Base-by-base conservation (phyloP, 345 rosid genomes). In the Populus alba region DNA sequence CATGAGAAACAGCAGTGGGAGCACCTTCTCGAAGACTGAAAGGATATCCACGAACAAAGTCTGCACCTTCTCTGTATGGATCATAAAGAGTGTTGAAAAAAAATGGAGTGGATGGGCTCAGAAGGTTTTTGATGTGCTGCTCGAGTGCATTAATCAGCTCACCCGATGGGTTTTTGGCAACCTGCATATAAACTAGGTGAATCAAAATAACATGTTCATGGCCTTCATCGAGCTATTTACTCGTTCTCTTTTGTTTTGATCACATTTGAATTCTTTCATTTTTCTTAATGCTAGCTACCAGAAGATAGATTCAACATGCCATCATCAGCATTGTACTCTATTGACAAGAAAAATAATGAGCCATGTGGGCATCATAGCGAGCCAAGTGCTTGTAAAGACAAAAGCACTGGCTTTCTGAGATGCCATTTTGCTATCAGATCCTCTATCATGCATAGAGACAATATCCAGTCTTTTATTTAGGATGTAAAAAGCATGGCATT, bases 21-120 rank as follows among this genome's bases (percentile, higher is more conserved):
- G 70, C 87, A 61, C 88, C 87, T 53, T 83, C 86, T 0, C 87
- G 87, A 53, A 85, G 80, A 35, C 87, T 87, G 72, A 87, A 87
- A 74, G 88, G 89, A 59, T 87, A 83, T 74, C 88, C 90, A 65
- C 83, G 87, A 25, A 84, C 85, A 82, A 89, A 89, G 77, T 89
- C 90, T 1, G 82, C 86, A 8, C 85, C 88, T 59, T 86, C 84
- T 65, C 85, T 79, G 81, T 75, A 89, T 25, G 91, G 91, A 82
- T 89, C 90, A 77, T 89, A 87, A 20, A 89, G 90, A 20, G 91
- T 87, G 85, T 88, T 88, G 75, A 89, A 89, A 75, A 82, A 84
- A 70, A n/a, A 7, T 22, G 90, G 88, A 13, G 90, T 87, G 16
- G 88, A 87, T 77, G 91, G 90, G 35, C 81, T 37, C 5, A 85